Evolutionary conservation across 768 basidiomycete genomes (phyloP), one percentile per base, ranked within the genome.

Genomic region (Pleurotus citrinopileatus): DNA sequence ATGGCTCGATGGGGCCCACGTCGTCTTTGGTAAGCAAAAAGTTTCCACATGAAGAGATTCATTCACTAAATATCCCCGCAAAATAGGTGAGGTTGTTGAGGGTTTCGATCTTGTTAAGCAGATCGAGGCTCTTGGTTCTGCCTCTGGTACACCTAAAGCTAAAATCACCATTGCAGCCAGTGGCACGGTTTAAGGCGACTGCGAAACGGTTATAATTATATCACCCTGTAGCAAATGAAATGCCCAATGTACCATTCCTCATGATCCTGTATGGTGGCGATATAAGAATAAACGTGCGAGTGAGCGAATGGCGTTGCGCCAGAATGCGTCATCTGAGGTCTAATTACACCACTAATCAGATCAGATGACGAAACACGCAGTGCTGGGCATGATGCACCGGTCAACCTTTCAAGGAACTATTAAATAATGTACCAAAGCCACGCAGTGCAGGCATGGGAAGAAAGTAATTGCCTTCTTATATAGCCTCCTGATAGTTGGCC

Each of bases 1-100:
- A 32, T 92, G 89, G 90, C 82, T 94, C 55, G 89, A 94, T 66
- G 87, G 86, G 54, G 80, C 78, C 54, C 87, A 93, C 70, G 88
- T 92, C 70, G 92, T 95, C 44, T 94, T 96, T 63, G 94, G 93
- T 83, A 61, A 42, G 48, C 17, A 19, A 28, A 10, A 8, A n/a
- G 32, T 34, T 9, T 34, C 15, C n/a, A n/a, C n/a, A n/a, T 34
- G 3, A 12, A 22, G 22, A 12, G 13, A 6, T 26, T 22, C 22
- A 25, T 10, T 25, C 46, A 12, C 52, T 37, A 45, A 47, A 29
- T 42, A 19, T 19, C 42, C 53, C 13, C 7, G n/a, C n/a, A n/a
- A n/a, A n/a, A n/a, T 42, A 81, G 82, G 83, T 34, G 83, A 87
- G 61, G 89, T 92, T 55, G 66, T 89, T 43, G 75, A 86, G 56